Percentiles rank a stretch among this genome's conserved stretches.
Conservation (phyloP, 2,329 filamentous ascomycete genomes). For the Trichoderma arundinaceum region DNA sequence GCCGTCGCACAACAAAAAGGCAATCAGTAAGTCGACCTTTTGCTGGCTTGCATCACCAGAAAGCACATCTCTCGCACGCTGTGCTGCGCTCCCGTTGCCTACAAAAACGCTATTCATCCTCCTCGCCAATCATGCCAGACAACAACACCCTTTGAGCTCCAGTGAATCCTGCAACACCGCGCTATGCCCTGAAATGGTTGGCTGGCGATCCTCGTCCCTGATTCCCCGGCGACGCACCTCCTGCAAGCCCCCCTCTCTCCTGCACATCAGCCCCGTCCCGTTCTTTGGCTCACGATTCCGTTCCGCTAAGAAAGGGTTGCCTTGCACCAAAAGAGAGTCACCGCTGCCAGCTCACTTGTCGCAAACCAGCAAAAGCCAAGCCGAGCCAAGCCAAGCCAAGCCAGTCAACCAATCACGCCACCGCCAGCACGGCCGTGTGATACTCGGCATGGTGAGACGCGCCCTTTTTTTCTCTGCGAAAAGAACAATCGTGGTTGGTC, state of each 20-base stretch:
- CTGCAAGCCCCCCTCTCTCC: not conserved
- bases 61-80: not conserved
- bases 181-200: slow-evolving; percentile 16
- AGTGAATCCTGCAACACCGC: not conserved
- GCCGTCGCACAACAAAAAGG: not conserved
- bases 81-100: no score
- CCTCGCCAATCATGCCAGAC: not conserved
- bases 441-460: not conserved
- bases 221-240: not conserved
- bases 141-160: not conserved
- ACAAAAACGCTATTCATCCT: not conserved
- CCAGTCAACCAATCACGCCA: not conserved
- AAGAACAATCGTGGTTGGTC: no score
- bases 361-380: no score
- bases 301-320: no score
- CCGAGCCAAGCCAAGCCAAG: not conserved
- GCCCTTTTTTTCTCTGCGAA: no score
- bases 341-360: not conserved
- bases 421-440: not conserved
- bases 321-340: not conserved
- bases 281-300: not conserved
- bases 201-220: slow-evolving; percentile 13
- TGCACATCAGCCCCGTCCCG: slow-evolving; percentile 10
- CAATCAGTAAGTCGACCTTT: not conserved
- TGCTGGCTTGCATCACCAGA: no score